Evolutionary conservation across 2,329 filamentous ascomycete species (phyloP).

Genomic region (Calonectria multiphialidica): DNA sequence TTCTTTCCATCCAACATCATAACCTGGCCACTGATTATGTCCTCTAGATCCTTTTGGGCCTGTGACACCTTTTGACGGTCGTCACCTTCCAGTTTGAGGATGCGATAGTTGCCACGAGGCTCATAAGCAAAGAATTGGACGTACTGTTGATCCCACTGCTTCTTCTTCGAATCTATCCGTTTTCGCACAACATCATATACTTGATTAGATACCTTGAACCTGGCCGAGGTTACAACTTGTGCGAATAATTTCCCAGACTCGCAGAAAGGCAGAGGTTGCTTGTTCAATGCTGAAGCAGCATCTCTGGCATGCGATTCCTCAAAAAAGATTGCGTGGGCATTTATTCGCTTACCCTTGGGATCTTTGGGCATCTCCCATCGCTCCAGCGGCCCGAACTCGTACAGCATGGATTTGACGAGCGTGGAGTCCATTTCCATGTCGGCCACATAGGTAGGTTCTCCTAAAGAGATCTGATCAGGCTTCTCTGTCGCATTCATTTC

Average conservation of each 20-base stretch:
- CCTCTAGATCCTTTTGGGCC: slow-evolving; percentile 17
- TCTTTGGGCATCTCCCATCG: slow-evolving; percentile 45
- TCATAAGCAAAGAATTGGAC: neutral
- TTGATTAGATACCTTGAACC: slow-evolving; percentile 51
- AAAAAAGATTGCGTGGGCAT: slow-evolving; percentile 54
- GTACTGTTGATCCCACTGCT: slow-evolving; percentile 47
- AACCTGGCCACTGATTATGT: slow-evolving; percentile 6
- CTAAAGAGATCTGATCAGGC: neutral
- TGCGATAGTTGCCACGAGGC: slow-evolving; percentile 33
- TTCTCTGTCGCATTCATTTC: neutral
- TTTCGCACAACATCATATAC: slow-evolving; percentile 49
- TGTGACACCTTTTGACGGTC: slow-evolving; percentile 3
- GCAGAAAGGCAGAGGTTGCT: slow-evolving; percentile 46
- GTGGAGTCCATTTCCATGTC: slow-evolving; percentile 38
- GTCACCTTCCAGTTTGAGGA: slow-evolving; percentile 27
- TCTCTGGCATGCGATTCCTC: slow-evolving; percentile 51
- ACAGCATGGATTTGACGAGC: slow-evolving; percentile 46
- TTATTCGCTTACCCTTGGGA: slow-evolving; percentile 48
- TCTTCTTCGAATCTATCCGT: slow-evolving; percentile 42
- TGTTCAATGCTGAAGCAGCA: slow-evolving; percentile 48
- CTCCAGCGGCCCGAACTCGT: slow-evolving; percentile 48
- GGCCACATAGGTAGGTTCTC: slow-evolving; percentile 35
- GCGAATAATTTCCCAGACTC: slow-evolving; percentile 50
- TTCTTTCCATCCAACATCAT: slow-evolving; percentile 20
- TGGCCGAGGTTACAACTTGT: slow-evolving; percentile 50